These are phyloP conservation scores for Thermoascus crustaceus DNA, from an alignment of 2,329 filamentous ascomycete genomes.

Conservation along the genomic window DNA sequence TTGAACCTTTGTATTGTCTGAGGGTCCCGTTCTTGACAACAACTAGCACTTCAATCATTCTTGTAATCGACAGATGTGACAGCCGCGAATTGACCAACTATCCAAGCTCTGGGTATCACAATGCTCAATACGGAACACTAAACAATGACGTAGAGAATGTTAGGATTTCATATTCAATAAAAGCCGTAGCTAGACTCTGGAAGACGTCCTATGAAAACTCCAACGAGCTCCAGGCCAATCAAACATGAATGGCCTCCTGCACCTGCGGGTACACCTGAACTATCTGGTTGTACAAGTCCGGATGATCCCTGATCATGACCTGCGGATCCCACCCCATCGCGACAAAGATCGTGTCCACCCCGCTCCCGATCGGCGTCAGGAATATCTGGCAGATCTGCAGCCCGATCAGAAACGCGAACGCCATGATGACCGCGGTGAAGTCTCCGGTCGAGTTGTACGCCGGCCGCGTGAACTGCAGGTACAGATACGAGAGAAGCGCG, in stretches of 20 bases:
- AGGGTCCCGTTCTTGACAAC: too few relatives aligned
- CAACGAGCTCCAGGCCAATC: too few relatives aligned
- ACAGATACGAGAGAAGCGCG: constrained; percentile 76
- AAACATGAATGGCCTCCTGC: constrained; percentile 67
- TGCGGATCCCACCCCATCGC: constrained; percentile 58
- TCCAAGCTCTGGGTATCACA: too few relatives aligned
- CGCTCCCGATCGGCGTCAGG: constrained; percentile 76
- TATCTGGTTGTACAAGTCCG: constrained; percentile 72
- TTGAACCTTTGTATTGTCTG: too few relatives aligned
- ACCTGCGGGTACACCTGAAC: constrained; percentile 75
- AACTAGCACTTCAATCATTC: too few relatives aligned
- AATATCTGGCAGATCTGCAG: constrained; percentile 85
- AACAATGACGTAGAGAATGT: too few relatives aligned
- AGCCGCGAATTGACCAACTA: too few relatives aligned
- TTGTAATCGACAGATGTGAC: too few relatives aligned
- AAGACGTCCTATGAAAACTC: too few relatives aligned
- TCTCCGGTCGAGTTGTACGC: constrained; percentile 60
- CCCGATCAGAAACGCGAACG: constrained; percentile 81
- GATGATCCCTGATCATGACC: constrained; percentile 71
- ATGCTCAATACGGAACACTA: too few relatives aligned
- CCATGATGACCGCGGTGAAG: constrained; percentile 71
- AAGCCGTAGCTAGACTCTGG: too few relatives aligned
- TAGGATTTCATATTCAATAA: too few relatives aligned
- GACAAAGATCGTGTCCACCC: constrained; percentile 89
- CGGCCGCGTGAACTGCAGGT: constrained; percentile 72